Percentiles rank a stretch among this genome's conserved stretches.
These are phyloP conservation scores for Aureobasidium pullulans DNA, from an alignment of 2,329 filamentous ascomycete genomes.

Conservation along the genomic window DNA sequence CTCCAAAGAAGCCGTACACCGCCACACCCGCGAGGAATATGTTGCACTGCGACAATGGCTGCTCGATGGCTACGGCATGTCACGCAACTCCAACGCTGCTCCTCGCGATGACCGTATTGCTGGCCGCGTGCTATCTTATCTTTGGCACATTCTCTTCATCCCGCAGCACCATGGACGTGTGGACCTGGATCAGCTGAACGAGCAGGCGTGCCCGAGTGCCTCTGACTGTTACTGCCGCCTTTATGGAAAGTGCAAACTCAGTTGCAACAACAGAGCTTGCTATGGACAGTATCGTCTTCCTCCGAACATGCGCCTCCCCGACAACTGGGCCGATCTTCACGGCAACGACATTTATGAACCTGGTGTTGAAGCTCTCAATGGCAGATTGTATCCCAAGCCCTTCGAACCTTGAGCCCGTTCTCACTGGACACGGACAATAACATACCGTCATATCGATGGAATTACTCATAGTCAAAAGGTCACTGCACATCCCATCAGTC, in stretches of 20 bases:
- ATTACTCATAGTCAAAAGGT: no score
- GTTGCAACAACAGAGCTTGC: constrained; percentile 25
- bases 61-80: constrained; percentile 31
- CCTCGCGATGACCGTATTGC: constrained; percentile 42
- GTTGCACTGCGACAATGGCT: constrained; percentile 53
- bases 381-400: background rate
- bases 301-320: constrained; percentile 30
- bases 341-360: background rate
- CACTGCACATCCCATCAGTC: no score
- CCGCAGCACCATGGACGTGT: constrained; percentile 21
- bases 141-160: constrained; percentile 52
- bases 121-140: constrained; percentile 56
- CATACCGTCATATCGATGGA: no score
- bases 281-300: constrained; percentile 37
- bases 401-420: background rate
- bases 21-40: constrained; percentile 47
- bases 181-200: constrained; percentile 33
- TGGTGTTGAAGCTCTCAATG: background rate
- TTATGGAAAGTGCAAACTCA: constrained; percentile 53
- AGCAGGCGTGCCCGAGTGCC: constrained; percentile 48
- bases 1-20: constrained; percentile 44
- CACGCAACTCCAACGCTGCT: constrained; percentile 38
- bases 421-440: no score
- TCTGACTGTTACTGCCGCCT: constrained; percentile 59
- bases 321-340: constrained; percentile 6